A percentile compares a stretch with the other conserved stretches of the same genome.
Conservation (phyloP, 1,284 basidiomycete species). For the Irpex sp. region DNA sequence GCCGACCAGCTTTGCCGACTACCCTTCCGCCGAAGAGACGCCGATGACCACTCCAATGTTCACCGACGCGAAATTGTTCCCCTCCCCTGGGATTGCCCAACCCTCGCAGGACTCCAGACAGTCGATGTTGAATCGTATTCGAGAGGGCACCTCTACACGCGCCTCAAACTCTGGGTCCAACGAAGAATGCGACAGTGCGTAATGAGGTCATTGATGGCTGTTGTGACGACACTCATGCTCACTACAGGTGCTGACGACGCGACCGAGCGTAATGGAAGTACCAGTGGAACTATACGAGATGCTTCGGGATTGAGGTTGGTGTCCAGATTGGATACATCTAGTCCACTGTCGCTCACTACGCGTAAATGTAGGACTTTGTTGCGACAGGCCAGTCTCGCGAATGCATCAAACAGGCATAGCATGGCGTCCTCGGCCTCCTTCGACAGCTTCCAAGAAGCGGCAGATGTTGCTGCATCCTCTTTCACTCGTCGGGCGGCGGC, state of each 20-base stretch:
- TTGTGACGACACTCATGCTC: background rate
- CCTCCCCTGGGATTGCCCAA: background rate
- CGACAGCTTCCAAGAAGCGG: background rate
- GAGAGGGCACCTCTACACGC: constrained; percentile 20
- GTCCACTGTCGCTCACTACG: background rate
- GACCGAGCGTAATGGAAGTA: background rate
- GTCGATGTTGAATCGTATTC: constrained; percentile 22
- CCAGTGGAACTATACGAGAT: background rate
- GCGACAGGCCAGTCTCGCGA: background rate
- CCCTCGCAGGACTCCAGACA: background rate
- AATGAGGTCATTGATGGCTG: background rate
- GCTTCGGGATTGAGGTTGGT: background rate
- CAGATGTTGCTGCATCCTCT: background rate
- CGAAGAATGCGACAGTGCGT: background rate
- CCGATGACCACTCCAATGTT: constrained; percentile 10
- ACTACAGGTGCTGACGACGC: background rate
- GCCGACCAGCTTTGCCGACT: constrained; percentile 18
- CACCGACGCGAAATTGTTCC: background rate
- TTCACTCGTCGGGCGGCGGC: background rate
- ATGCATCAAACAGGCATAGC: background rate
- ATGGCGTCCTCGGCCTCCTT: background rate
- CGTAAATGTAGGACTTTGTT: background rate
- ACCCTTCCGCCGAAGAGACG: constrained; percentile 1
- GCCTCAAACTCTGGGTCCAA: background rate
- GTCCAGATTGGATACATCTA: background rate